These are phyloP conservation scores for Phaseolus coccineus DNA, from an alignment of 331 rosid genomes.

Conservation along the genomic window DNA sequence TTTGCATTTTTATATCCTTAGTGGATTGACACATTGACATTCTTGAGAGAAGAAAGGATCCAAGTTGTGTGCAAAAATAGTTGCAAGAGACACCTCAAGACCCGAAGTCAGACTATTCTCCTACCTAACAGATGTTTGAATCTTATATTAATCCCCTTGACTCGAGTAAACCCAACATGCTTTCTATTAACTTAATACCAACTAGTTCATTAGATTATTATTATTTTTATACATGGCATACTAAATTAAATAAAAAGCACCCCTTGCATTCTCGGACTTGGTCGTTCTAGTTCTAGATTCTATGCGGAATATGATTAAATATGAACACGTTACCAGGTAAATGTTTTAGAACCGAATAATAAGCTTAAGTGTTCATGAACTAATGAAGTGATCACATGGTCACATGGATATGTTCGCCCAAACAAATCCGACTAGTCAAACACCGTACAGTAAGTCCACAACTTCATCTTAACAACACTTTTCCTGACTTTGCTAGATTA, in stretches of 20 bases:
- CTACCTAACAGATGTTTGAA: slow-evolving; percentile 44
- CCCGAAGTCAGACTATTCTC: slow-evolving; percentile 50
- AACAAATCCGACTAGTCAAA: slow-evolving; percentile 37
- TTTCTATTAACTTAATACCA: slow-evolving; percentile 36
- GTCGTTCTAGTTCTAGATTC: slow-evolving; percentile 43
- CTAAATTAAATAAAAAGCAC: slow-evolving; percentile 28
- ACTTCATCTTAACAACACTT: not conserved
- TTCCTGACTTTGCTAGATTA: not conserved
- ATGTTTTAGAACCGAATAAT: slow-evolving; percentile 31
- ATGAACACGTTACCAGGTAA: slow-evolving; percentile 34
- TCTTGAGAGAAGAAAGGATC: slow-evolving; percentile 6
- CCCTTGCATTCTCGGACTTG: slow-evolving; percentile 40
- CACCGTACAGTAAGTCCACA: not conserved
- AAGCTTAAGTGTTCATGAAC: not conserved
- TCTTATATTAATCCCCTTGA: slow-evolving; percentile 48
- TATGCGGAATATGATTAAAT: slow-evolving; percentile 30
- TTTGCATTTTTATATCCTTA: slow-evolving; percentile 6
- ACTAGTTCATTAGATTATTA: slow-evolving; percentile 14
- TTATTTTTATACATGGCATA: not conserved
- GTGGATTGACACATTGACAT: slow-evolving; percentile 42
- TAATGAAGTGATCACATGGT: slow-evolving; percentile 47
- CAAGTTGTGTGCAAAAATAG: slow-evolving; percentile 34
- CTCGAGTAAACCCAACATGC: slow-evolving; percentile 44
- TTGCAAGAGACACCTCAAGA: slow-evolving; percentile 37
- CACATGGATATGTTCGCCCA: slow-evolving; percentile 51